Base-by-base conservation (phyloP, 2,329 filamentous ascomycete species). In the Fusarium clavum region DNA sequence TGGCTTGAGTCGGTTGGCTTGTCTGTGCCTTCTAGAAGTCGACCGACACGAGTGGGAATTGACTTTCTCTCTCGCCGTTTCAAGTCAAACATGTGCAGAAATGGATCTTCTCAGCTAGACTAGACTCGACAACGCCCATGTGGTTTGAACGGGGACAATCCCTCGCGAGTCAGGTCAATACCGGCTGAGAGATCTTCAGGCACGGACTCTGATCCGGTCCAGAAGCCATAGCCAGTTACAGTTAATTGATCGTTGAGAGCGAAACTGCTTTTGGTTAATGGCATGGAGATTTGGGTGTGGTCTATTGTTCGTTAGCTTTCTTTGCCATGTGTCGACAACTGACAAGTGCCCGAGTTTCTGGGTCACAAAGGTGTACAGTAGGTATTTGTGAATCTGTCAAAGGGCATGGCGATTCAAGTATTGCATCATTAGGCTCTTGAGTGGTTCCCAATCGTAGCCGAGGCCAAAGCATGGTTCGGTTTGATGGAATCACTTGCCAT, bases 131-230 rank as follows among this genome's bases (percentile, higher is more conserved):
- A 22, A 41, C 45, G 48, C 32, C 48, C 20, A 40, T 46, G 64
- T 61, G 55, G 66, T 55, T 71, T 53, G 48, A 25, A 64, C 38
- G 38, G 43, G 22, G 20, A 38, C 30, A 46, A 46, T 49, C 32
- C 30, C 30, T 25, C 57, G 52, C 69, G 73, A 75, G 73, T 75
- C 71, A 75, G 62, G 71, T 43, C 57, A 20, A 27, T 38, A 62
- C 61, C 54, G 55, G 47, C 64, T 64, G 57, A 58, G 32, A 70
- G 73, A 75, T 75, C 69, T 69, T 61, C 67, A 75, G 73, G 73
- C 73, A 75, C 73, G 64, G 69, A 71, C 71, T 70, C 48, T 58
- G 57, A 51, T 45, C 71, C 54, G 46, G 64, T 38, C 38, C 32
- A 34, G 30, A 47, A 60, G 49, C 59, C 57, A 52, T 51, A 38